These are phyloP conservation scores for Hevea brasiliensis DNA, from an alignment of 345 rosid species.

Conservation along the genomic window DNA sequence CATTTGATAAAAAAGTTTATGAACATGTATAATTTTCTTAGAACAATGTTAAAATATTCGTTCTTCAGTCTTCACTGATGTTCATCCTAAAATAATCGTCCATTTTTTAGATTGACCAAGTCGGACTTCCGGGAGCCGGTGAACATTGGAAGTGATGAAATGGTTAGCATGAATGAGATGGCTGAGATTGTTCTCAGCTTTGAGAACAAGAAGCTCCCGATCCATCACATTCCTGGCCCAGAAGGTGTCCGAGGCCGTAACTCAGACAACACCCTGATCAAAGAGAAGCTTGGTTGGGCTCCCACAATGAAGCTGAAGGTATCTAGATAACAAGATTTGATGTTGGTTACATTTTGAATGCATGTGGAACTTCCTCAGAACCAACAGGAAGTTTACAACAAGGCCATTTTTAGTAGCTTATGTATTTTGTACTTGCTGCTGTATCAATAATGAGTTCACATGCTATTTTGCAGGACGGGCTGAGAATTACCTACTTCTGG, in stretches of 20 bases:
- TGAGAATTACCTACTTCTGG: slow-evolving; percentile 94
- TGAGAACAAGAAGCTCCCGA: slow-evolving; percentile 81
- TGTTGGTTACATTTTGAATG: not conserved
- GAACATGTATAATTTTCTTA: not conserved
- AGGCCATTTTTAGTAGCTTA: not conserved
- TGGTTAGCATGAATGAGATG: slow-evolving; percentile 99
- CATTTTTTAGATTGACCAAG: slow-evolving; percentile 66
- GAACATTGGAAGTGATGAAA: slow-evolving; percentile 98
- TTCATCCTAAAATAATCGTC: not conserved
- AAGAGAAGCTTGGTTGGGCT: slow-evolving; percentile 99
- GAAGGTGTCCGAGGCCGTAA: slow-evolving; percentile 99
- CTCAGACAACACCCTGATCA: slow-evolving; percentile 94
- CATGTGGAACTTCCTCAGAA: not conserved
- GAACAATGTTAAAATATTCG: not conserved
- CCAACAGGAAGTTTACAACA: not conserved
- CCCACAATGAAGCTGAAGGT: slow-evolving; percentile 96
- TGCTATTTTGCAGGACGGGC: slow-evolving; percentile 64
- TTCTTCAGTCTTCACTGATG: not conserved
- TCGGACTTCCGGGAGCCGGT: slow-evolving; percentile 98
- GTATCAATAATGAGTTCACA: not conserved
- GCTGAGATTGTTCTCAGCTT: slow-evolving; percentile 94
- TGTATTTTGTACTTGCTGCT: not conserved
- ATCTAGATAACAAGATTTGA: slow-evolving; percentile 8
- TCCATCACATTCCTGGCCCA: slow-evolving; percentile 97
- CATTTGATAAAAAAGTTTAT: not conserved